A percentile compares a stretch with the other conserved stretches of the same genome.
Evolutionary conservation across 768 basidiomycete genomes (phyloP).

Genomic region (Hemileccinum rubropunctum): DNA sequence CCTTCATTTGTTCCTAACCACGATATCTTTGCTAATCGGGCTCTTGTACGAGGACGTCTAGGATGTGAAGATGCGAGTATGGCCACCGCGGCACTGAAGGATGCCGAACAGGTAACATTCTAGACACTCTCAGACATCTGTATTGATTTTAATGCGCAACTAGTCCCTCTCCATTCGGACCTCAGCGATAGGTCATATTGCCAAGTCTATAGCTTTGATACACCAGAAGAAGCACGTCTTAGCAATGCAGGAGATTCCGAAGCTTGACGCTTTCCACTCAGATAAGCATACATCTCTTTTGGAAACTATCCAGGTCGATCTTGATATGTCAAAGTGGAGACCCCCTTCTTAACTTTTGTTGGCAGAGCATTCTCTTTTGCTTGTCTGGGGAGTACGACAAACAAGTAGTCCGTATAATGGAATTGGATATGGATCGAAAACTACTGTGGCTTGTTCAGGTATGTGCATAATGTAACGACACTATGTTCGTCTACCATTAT

Average conservation of each 20-base stretch:
- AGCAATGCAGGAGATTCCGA: conserved; percentile 5
- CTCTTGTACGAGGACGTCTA: conserved; percentile 10
- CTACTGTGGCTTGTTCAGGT: conserved; percentile 15
- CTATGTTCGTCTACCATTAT: background rate
- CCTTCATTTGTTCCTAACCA: background rate
- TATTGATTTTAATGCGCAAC: background rate
- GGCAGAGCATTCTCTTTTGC: conserved; percentile 12
- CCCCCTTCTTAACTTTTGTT: background rate
- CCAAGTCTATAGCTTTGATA: conserved; percentile 12
- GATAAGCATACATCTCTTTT: conserved; percentile 1
- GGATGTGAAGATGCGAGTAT: background rate
- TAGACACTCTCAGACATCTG: background rate
- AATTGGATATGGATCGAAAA: background rate
- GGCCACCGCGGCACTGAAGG: conserved; percentile 11
- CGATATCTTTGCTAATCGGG: conserved; percentile 14
- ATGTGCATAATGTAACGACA: background rate
- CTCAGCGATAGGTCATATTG: conserved; percentile 17
- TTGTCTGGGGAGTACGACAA: conserved; percentile 6
- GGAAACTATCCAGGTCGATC: conserved; percentile 12
- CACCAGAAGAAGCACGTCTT: background rate
- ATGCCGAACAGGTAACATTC: conserved; percentile 9
- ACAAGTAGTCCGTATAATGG: background rate
- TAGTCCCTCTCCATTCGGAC: conserved; percentile 10
- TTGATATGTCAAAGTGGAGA: background rate
- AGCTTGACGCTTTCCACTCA: background rate